Evolutionary conservation across 768 basidiomycete genomes (phyloP).

Genomic region (Collybia sp.): DNA sequence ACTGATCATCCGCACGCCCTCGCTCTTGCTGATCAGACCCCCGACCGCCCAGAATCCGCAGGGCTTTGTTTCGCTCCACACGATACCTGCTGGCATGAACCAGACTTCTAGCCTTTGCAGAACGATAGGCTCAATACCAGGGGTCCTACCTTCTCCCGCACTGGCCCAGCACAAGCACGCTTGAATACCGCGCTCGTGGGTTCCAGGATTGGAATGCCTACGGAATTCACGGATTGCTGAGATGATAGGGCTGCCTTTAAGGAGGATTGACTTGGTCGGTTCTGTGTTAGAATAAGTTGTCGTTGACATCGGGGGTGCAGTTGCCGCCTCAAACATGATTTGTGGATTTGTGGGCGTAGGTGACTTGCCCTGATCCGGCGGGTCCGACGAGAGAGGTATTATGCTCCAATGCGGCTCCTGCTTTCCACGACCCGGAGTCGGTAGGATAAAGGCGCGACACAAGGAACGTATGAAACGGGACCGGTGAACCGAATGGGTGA

Average conservation of each 20-base stretch:
- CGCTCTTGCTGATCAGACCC: conserved; percentile 45
- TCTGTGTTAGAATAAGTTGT: conserved; percentile 25
- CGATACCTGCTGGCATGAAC: conserved; percentile 64
- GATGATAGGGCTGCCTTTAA: conserved; percentile 53
- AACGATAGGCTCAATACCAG: conserved; percentile 65
- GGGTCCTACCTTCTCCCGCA: conserved; percentile 38
- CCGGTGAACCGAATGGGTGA: conserved; percentile 48
- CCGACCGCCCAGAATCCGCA: conserved; percentile 72
- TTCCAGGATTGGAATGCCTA: conserved; percentile 38
- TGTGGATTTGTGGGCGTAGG: conserved; percentile 33
- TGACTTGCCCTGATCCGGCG: conserved; percentile 35
- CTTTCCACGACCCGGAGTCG: conserved; percentile 75
- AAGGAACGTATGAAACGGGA: conserved; percentile 40
- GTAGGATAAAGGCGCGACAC: conserved; percentile 63
- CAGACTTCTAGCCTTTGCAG: conserved; percentile 71
- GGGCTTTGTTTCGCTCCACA: conserved; percentile 74
- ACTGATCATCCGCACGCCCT: conserved; percentile 52
- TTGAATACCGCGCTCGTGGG: conserved; percentile 44
- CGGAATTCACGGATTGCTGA: conserved; percentile 45
- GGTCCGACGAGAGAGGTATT: conserved; percentile 55
- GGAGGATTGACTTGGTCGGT: conserved; percentile 20
- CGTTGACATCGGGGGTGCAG: conserved; percentile 38
- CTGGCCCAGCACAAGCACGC: conserved; percentile 39
- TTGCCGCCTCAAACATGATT: conserved; percentile 65
- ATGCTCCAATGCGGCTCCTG: conserved; percentile 69